Conservation (phyloP, 768 basidiomycete species). For the Boletus rex-veris region DNA sequence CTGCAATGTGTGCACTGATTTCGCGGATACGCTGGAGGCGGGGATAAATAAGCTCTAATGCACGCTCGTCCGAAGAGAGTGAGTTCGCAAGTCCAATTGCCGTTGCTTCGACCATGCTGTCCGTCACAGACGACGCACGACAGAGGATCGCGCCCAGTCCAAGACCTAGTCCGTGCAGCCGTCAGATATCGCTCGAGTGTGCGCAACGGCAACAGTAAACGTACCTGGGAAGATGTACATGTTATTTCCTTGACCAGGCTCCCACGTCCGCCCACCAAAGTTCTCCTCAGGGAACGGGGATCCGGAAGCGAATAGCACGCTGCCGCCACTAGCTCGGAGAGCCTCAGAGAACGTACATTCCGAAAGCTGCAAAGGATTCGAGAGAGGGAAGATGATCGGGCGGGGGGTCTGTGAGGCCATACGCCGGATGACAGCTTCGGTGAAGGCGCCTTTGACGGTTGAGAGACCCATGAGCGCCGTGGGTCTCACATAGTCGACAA, state of each 20-base stretch:
- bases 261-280: conserved; percentile 53
- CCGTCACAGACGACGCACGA: conserved; percentile 66
- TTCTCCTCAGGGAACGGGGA: conserved; percentile 73
- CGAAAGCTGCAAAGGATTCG: conserved; percentile 80
- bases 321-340: conserved; percentile 65
- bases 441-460: conserved; percentile 84
- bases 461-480: conserved; percentile 88
- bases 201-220: background rate
- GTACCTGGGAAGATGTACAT: conserved; percentile 81
- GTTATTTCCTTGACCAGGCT: conserved; percentile 92
- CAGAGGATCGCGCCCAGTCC: conserved; percentile 79
- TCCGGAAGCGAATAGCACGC: conserved; percentile 82
- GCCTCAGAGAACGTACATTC: conserved; percentile 81
- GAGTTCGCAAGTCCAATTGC: conserved; percentile 77
- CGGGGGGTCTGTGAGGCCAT: conserved; percentile 79
- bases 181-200: conserved; percentile 1
- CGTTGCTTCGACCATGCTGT: conserved; percentile 86
- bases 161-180: conserved; percentile 10
- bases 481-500: conserved; percentile 78
- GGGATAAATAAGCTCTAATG: conserved; percentile 73
- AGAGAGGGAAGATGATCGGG: conserved; percentile 91
- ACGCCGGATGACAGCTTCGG: conserved; percentile 58
- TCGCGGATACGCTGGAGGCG: conserved; percentile 81
- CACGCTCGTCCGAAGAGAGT: conserved; percentile 66
- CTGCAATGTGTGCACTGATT: conserved; percentile 74